These are phyloP conservation scores for Arabidopsis lyrata DNA, from an alignment of 441 rosid species.

Conservation along the genomic window DNA sequence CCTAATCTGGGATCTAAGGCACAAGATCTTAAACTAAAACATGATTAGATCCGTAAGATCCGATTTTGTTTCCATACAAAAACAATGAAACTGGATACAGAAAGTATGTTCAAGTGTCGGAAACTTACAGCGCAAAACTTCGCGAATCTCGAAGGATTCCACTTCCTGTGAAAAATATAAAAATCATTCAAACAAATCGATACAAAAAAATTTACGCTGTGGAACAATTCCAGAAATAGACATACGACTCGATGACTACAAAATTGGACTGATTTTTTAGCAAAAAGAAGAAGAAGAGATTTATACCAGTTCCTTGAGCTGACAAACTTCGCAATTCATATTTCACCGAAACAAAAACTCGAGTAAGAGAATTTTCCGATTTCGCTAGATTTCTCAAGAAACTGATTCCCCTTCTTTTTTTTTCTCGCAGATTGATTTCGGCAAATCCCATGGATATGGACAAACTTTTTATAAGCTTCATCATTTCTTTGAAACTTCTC, in stretches of 20 bases:
- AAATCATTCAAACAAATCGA: too few relatives aligned
- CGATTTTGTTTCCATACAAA: neutral
- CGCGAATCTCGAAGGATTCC: conserved; percentile 82
- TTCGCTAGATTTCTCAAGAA: conserved; percentile 20
- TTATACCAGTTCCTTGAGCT: conserved; percentile 89
- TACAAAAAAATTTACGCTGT: conserved; percentile 4
- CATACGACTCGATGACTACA: conserved; percentile 17
- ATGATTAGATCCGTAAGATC: conserved; percentile 4
- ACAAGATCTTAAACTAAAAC: conserved; percentile 11
- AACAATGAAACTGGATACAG: conserved; percentile 1
- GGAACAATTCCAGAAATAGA: neutral
- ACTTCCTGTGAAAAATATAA: conserved; percentile 60
- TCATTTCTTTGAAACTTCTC: neutral
- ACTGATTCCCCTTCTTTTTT: neutral
- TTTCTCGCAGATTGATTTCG: neutral
- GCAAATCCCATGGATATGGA: neutral
- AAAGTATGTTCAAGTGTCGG: neutral
- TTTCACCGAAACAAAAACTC: conserved; percentile 1
- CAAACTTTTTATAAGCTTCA: neutral
- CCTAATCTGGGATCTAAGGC: conserved; percentile 21
- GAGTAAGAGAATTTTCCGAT: neutral
- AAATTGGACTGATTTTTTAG: neutral
- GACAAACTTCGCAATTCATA: conserved; percentile 98
- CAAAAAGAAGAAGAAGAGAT: neutral
- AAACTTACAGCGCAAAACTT: conserved; percentile 85